Evolutionary conservation across 345 rosid species (phyloP), one percentile per base, ranked within the genome.

Genomic region (Populus tremula): DNA sequence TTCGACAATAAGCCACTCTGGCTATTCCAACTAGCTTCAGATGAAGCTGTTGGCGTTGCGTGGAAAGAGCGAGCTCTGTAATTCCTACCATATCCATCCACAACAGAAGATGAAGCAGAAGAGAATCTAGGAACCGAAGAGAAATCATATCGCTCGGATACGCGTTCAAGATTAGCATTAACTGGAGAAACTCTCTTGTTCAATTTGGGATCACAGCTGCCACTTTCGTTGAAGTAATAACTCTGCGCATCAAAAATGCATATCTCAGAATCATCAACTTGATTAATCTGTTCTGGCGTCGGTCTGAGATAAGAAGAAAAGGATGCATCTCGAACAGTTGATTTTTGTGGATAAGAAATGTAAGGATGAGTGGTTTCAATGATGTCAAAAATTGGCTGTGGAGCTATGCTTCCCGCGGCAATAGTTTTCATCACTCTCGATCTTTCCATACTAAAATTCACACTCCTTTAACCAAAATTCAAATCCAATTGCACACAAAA

Each of bases 1-100:
- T 80, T 89, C 5, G 84, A 70, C 61, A 94, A 74, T 68, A 91
- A 77, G 25, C 97, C 98, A 23, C 89, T 88, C 87, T 90, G 94
- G 82, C 97, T 92, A 73, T 94, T 94, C 97, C 96, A 94, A 70
- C 97, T 94, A 16, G 92, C 97, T 82, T 94, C 97, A 2, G 94
- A 94, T 2, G 97, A 92, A 45, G 91, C 87, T 56, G 89, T 91
- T 8, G 94, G 92, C 12, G 90, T 88, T 3, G 90, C 87, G 69
- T 73, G 85, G 78, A 87, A 88, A 9, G 93, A 84, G 1, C 86
- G 88, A 20, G 88, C 72, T 59, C 88, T 66, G 64, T 78, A 82
- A 41, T 71, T 80, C 64, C 83, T 83, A 16, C 88, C 87, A 17
- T 82, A 86, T 3, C 91, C 92, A 41, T 88, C 84, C 10, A 81